phyloP scores from a whole-genome alignment of 495 filamentous ascomycete genomes.

The Talaromyces proteolyticus region DNA sequence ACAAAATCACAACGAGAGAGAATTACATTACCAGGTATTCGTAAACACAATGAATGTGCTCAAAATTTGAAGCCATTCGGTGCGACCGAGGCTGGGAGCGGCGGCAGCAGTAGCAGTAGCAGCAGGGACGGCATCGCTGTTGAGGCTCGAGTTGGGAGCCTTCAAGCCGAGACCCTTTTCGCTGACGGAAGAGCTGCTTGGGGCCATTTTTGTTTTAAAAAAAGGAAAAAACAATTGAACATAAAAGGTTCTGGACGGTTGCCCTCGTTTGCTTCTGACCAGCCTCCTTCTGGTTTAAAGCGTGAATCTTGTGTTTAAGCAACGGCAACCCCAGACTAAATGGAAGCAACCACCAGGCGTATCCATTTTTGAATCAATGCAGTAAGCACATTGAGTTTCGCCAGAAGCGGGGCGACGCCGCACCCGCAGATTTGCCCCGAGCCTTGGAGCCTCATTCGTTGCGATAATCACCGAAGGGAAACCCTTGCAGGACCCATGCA shows the following conservation, averaged over 20 bases:
- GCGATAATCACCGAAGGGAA: not conserved
- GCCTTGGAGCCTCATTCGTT: not conserved
- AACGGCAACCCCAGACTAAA: not conserved
- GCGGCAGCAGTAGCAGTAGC: not conserved
- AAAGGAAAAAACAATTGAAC: not conserved
- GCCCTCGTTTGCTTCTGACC: not conserved
- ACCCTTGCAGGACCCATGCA: not conserved
- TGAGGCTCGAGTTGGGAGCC: not conserved
- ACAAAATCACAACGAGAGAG: not conserved
- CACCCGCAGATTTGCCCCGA: not conserved
- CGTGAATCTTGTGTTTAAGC: not conserved
- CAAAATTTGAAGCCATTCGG: not conserved
- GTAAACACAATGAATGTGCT: not conserved
- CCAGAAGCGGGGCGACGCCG: not conserved
- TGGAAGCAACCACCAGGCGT: not conserved
- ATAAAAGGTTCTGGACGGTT: not conserved
- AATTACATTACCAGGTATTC: not conserved
- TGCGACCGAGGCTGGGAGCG: not conserved
- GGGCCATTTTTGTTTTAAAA: not conserved
- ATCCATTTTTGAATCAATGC: not conserved
- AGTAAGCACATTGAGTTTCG: not conserved
- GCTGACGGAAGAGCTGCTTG: not conserved
- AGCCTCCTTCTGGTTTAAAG: not conserved
- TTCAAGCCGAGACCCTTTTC: not conserved
- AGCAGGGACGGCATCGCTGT: not conserved